Base-by-base conservation (phyloP, 768 basidiomycete species). In the Suillus placidus region DNA sequence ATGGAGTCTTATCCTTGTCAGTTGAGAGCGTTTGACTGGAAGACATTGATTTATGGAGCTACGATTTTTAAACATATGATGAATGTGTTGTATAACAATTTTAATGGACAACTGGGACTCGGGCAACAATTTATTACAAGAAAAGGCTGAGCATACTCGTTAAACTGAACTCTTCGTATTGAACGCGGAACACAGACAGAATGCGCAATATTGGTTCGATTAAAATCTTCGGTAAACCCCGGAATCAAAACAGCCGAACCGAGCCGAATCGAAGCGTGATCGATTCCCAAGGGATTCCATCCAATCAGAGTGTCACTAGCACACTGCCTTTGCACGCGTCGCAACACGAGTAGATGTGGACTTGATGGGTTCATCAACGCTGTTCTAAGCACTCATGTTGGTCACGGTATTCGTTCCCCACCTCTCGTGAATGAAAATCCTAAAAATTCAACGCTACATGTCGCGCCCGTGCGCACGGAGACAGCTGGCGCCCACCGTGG, bases 401-500 rank as follows among this genome's bases (percentile, higher is more conserved):
- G 4, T 37, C 37, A 40, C 20, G 12, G 8, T 7, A 14, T 61
- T n/a, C 62, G 16, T 26, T 30, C 38, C 37, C 26, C 12, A 61
- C 4, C 30, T n/a, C 37, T 40, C 20, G 20, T n/a, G n/a, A 35
- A 30, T 3, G 57, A 42, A 38, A 40, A 16, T 20, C 30, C 16
- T 32, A 30, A 42, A 38, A 64, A 64, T 57, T 42, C 34, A 65
- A 26, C 55, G 37, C 64, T 67, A 38, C 49, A 64, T n/a, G 63
- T 38, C 55, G 30, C n/a, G 42, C 40, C 42, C 54, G 54, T 55
- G 54, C 54, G 54, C 3, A 35, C 54, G 54, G 34, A 55, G 6
- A 55, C 54, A 18, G 52, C 67, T 61, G 70, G 68, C 74, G 76
- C 74, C 55, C 73, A 73, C 23, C 75, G 76, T 77, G 75, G 76